A percentile compares a stretch with the other conserved stretches of the same genome.
Conservation (phyloP, 257 asterid species). For the Penstemon newberryi region DNA sequence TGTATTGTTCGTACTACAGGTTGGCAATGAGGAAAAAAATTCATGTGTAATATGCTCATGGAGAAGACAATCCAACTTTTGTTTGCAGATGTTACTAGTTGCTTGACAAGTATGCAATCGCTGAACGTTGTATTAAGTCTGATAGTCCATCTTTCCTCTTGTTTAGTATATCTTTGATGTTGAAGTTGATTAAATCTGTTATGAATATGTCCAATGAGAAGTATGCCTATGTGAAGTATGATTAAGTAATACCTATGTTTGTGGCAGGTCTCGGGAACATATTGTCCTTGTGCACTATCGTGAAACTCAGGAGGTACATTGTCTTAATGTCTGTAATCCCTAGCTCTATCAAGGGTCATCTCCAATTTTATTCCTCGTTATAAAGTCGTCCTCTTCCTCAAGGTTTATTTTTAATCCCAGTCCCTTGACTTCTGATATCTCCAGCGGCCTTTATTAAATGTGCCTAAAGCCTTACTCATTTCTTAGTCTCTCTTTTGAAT, state of each 20-base stretch:
- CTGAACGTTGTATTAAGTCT: constrained; percentile 24
- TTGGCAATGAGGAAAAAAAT: constrained; percentile 92
- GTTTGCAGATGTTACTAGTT: constrained; percentile 99
- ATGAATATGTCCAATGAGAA: constrained; percentile 21
- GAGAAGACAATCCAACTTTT: constrained; percentile 84
- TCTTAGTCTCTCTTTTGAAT: no score
- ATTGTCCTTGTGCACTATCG: constrained; percentile 98
- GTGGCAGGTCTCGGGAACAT: constrained; percentile 85
- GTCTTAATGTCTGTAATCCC: not conserved
- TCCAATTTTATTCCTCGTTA: not conserved
- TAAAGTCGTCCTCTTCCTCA: not conserved
- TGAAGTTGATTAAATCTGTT: constrained; percentile 22
- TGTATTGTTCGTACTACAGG: constrained; percentile 49
- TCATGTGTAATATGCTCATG: constrained; percentile 99
- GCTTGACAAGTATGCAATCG: constrained; percentile 80
- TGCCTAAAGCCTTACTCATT: not conserved
- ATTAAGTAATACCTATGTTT: constrained; percentile 23
- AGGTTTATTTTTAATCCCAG: not conserved
- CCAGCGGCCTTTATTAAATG: not conserved
- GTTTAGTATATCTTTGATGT: constrained; percentile 19
- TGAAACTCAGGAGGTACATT: constrained; percentile 85
- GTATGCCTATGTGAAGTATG: constrained; percentile 13
- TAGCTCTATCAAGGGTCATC: constrained; percentile 11
- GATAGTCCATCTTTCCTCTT: constrained; percentile 11
- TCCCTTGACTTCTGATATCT: not conserved